phyloP scores from a whole-genome alignment of 331 rosid genomes.

The Quercus tomentella region DNA sequence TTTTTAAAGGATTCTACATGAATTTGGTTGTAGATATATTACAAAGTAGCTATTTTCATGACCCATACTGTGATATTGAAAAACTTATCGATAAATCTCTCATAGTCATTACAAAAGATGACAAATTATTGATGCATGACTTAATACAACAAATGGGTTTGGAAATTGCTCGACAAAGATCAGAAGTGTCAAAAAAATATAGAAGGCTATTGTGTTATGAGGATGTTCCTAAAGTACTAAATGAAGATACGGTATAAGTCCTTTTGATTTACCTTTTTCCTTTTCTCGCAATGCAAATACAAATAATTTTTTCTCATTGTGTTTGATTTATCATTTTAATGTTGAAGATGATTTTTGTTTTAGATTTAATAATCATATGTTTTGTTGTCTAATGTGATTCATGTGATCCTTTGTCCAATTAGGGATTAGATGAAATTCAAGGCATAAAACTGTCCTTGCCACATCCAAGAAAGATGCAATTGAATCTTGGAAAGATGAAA shows the following conservation, averaged over 20 bases:
- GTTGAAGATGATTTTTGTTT: too few species aligned
- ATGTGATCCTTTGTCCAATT: not conserved
- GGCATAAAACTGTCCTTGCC: too few species aligned
- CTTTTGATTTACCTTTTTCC: not conserved
- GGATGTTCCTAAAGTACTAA: not conserved
- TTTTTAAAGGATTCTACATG: slow-evolving; percentile 1
- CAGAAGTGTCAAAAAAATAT: not conserved
- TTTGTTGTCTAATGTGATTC: too few species aligned
- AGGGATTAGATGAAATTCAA: not conserved
- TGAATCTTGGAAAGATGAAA: too few species aligned
- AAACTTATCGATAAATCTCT: slow-evolving; percentile 18
- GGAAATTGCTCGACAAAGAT: slow-evolving; percentile 4
- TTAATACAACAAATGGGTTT: slow-evolving; percentile 13
- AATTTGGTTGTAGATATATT: slow-evolving; percentile 4
- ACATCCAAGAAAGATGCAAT: too few species aligned
- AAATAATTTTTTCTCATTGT: too few species aligned
- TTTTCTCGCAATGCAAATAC: not conserved
- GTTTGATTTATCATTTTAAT: too few species aligned
- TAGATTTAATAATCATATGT: too few species aligned
- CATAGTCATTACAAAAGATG: not conserved
- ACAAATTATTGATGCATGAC: slow-evolving; percentile 14
- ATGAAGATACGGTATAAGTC: not conserved
- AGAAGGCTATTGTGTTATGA: slow-evolving; percentile 11
- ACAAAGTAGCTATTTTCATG: not conserved
- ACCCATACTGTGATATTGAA: not conserved